phyloP scores from a whole-genome alignment of 257 asterid species.

The Pogostemon cablin region DNA sequence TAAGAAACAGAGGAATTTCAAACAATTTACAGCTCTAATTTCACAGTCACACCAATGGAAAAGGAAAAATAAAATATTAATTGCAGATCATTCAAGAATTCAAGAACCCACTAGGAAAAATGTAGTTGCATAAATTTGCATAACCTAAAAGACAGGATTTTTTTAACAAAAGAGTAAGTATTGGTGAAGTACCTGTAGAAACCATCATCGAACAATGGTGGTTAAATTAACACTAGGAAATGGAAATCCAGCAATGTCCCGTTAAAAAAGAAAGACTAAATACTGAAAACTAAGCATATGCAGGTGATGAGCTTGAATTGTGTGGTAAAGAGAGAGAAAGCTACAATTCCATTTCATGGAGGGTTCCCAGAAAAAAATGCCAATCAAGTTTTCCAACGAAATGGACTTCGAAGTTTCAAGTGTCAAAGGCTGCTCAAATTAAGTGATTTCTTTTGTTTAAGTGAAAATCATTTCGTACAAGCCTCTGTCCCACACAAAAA shows the following conservation, averaged over 20 bases:
- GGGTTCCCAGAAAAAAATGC: too few species aligned
- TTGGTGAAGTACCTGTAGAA: constrained; percentile 9
- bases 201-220: neutral
- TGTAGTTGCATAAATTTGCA: neutral
- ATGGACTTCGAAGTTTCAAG: neutral
- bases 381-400: too few species aligned
- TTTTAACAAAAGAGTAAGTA: neutral
- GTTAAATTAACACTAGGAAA: neutral
- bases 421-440: neutral
- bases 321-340: neutral
- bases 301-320: neutral
- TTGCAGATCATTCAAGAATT: neutral
- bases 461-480: too few species aligned
- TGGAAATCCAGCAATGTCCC: neutral
- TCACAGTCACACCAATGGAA: neutral
- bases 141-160: neutral
- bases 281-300: neutral
- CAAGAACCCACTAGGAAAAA: neutral
- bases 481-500: too few species aligned
- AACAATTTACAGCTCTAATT: neutral
- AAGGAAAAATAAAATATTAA: neutral
- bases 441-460: too few species aligned
- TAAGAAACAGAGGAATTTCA: neutral
- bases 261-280: neutral
- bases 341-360: neutral